Evolutionary conservation across 371 early-diverging fungal species (phyloP).

Genomic region (Apophysomyces elegans): DNA sequence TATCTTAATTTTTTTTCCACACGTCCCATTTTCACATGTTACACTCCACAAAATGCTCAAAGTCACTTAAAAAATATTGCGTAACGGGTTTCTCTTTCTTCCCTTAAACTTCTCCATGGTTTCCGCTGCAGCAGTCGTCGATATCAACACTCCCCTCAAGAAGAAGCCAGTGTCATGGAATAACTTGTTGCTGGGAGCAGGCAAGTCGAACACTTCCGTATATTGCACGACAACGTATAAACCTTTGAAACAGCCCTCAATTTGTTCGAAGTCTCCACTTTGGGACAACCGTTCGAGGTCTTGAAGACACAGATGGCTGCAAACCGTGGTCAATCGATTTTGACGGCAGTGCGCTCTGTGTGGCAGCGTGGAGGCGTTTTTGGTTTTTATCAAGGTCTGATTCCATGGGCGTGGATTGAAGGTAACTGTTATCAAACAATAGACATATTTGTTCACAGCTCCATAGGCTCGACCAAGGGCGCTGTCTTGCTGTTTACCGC

Average conservation of each 20-base stretch:
- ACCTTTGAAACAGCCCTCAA: conserved; percentile 50
- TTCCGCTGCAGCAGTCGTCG: conserved; percentile 25
- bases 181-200: conserved; percentile 68
- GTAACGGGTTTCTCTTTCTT: background rate
- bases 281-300: conserved; percentile 93
- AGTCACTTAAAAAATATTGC: conserved; percentile 7
- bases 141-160: conserved; percentile 45
- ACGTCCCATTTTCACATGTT: conserved; percentile 1
- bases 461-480: conserved; percentile 74
- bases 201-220: conserved; percentile 34
- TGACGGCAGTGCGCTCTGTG: conserved; percentile 63
- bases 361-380: conserved; percentile 79
- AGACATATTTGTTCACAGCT: too few relatives aligned
- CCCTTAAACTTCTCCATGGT: conserved; percentile 19
- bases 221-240: background rate
- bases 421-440: conserved; percentile 10
- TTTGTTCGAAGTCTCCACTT: conserved; percentile 85
- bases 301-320: conserved; percentile 90
- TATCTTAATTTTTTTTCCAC: background rate
- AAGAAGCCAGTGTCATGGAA: conserved; percentile 69
- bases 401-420: conserved; percentile 95
- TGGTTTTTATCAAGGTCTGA: conserved; percentile 84
- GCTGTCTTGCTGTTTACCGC: conserved; percentile 94
- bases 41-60: conserved; percentile 1
- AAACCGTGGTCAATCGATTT: conserved; percentile 77